Conservation (phyloP, 306 rosid species). For the Fragaria nilgerrensis region DNA sequence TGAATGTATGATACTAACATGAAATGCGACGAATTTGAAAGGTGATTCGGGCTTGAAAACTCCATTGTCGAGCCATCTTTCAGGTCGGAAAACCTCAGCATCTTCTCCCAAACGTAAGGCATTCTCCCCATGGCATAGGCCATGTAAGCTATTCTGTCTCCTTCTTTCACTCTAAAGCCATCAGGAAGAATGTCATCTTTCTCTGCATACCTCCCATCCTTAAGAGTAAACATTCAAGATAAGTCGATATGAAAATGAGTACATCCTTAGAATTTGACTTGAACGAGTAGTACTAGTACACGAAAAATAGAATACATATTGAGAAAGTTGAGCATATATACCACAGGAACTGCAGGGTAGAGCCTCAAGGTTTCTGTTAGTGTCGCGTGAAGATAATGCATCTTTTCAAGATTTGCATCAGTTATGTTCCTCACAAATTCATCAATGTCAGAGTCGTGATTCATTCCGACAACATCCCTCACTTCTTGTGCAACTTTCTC, state of each 20-base stretch:
- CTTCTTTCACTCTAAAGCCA: constrained; percentile 56
- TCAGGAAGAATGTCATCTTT: constrained; percentile 60
- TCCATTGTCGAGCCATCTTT: constrained; percentile 70
- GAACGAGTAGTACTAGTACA: neutral
- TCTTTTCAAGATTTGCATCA: constrained; percentile 51
- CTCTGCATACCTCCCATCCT: constrained; percentile 64
- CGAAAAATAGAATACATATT: neutral
- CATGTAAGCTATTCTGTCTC: constrained; percentile 58
- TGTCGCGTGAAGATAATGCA: constrained; percentile 86
- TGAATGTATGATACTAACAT: constrained; percentile 34
- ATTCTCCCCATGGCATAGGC: constrained; percentile 75
- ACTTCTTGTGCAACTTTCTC: constrained; percentile 65
- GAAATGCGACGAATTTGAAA: constrained; percentile 76
- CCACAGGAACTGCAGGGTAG: constrained; percentile 64
- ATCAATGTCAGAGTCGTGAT: constrained; percentile 35
- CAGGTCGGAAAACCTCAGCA: constrained; percentile 54
- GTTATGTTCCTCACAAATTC: constrained; percentile 42
- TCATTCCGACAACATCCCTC: constrained; percentile 34
- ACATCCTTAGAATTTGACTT: neutral
- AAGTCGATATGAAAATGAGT: neutral
- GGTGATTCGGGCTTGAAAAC: constrained; percentile 59
- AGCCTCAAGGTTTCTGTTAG: constrained; percentile 74
- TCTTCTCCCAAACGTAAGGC: constrained; percentile 67
- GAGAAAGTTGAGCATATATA: neutral
- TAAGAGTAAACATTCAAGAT: neutral